Evolutionary conservation across 164 flowering plant genomes (phyloP).

Genomic region (Vitis vinifera): DNA sequence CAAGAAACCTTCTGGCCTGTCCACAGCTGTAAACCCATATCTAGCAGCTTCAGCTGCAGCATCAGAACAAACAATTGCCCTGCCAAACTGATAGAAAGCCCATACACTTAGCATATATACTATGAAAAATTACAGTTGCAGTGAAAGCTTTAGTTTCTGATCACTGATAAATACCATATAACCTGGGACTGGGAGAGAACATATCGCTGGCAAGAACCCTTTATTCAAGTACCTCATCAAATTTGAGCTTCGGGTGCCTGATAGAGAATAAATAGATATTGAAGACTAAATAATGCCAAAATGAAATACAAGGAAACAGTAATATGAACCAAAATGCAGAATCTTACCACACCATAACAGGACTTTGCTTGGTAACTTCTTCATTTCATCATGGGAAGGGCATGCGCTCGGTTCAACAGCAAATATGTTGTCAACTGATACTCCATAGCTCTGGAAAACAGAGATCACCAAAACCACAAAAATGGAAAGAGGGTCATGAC

Average conservation of each 20-base stretch:
- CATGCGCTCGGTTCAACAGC: slow-evolving; percentile 51
- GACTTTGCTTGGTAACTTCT: slow-evolving; percentile 74
- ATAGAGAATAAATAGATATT: not conserved
- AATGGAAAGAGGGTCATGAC: not conserved
- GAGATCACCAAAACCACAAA: not conserved
- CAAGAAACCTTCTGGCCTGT: slow-evolving; percentile 84
- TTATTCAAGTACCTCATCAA: slow-evolving; percentile 73
- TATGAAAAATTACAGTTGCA: too few species aligned
- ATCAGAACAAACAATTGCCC: slow-evolving; percentile 78
- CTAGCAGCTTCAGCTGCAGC: slow-evolving; percentile 84
- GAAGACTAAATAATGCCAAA: not conserved
- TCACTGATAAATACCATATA: slow-evolving; percentile 60
- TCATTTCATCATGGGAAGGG: slow-evolving; percentile 63
- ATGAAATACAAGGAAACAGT: not conserved
- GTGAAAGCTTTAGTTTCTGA: not conserved
- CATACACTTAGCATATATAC: not conserved
- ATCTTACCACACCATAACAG: slow-evolving; percentile 91
- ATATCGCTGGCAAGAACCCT: slow-evolving; percentile 75
- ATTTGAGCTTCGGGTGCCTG: slow-evolving; percentile 78
- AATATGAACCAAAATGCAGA: not conserved
- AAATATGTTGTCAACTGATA: slow-evolving; percentile 57
- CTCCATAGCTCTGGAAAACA: slow-evolving; percentile 56
- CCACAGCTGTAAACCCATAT: slow-evolving; percentile 82
- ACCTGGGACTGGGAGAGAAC: slow-evolving; percentile 77
- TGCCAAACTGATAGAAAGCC: slow-evolving; percentile 58